Conservation (phyloP, 441 rosid species). For the Brassica balearica region DNA sequence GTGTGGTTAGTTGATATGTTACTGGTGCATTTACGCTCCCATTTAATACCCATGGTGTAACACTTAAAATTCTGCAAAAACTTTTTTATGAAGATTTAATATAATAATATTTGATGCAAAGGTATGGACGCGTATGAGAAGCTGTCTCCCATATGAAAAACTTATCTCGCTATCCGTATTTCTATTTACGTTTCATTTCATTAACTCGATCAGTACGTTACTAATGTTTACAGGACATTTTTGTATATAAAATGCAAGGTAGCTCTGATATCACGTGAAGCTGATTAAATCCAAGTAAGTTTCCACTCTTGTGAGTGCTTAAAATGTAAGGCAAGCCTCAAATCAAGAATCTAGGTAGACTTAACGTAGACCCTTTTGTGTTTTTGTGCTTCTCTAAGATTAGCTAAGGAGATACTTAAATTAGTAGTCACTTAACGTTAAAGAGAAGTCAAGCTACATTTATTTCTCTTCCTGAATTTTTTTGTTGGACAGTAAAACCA, state of each 20-base stretch:
- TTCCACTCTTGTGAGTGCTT: slow-evolving; percentile 10
- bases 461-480: slow-evolving; percentile 19
- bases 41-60: slow-evolving; percentile 40
- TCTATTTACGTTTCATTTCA: too few species aligned
- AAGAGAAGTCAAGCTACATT: slow-evolving; percentile 37
- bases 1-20: slow-evolving; percentile 62
- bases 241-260: too few species aligned
- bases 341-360: slow-evolving; percentile 44
- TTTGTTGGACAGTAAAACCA: slow-evolving; percentile 21
- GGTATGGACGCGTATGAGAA: too few species aligned
- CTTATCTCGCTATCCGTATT: too few species aligned
- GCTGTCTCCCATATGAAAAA: too few species aligned
- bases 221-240: too few species aligned
- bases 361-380: slow-evolving; percentile 30
- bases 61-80: slow-evolving; percentile 24
- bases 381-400: slow-evolving; percentile 28
- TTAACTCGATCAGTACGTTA: too few species aligned
- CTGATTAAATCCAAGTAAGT: slow-evolving; percentile 28
- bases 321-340: slow-evolving; percentile 3
- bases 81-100: not conserved
- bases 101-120: too few species aligned
- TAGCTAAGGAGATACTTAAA: slow-evolving; percentile 15
- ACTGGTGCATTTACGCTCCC: slow-evolving; percentile 61
- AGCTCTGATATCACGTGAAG: too few species aligned
- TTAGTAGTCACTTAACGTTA: slow-evolving; percentile 31